A percentile compares a stretch with the other conserved stretches of the same genome.
Evolutionary conservation across 495 filamentous ascomycete genomes (phyloP).

Genomic region (Xeromyces bisporus): DNA sequence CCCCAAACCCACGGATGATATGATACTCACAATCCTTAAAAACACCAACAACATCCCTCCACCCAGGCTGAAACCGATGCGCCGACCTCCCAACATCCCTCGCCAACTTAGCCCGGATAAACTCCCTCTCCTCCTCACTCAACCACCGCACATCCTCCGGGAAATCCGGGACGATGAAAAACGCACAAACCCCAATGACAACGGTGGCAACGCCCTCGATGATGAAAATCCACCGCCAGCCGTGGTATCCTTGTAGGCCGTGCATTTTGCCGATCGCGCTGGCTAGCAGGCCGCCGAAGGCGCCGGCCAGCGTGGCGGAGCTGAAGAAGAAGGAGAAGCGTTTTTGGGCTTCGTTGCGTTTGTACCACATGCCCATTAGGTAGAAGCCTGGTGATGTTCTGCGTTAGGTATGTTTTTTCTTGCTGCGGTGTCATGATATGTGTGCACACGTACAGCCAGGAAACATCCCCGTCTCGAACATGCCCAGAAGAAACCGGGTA

Average conservation of each 20-base stretch:
- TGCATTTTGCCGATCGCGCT: slow-evolving; percentile 66
- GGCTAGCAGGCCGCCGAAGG: slow-evolving; percentile 73
- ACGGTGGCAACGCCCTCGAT: slow-evolving; percentile 61
- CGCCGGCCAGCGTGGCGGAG: slow-evolving; percentile 66
- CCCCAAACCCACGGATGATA: no score
- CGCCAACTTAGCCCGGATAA: slow-evolving; percentile 54
- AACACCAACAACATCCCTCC: slow-evolving; percentile 46
- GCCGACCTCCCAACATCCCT: slow-evolving; percentile 66
- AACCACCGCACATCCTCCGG: slow-evolving; percentile 44
- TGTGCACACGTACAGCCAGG: slow-evolving; percentile 34
- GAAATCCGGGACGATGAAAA: slow-evolving; percentile 72
- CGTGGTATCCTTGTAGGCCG: slow-evolving; percentile 45
- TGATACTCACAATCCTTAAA: slow-evolving; percentile 63
- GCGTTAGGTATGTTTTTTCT: slow-evolving; percentile 1
- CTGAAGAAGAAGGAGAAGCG: slow-evolving; percentile 83
- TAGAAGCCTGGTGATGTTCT: slow-evolving; percentile 43
- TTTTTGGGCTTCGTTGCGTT: slow-evolving; percentile 68
- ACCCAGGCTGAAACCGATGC: slow-evolving; percentile 43
- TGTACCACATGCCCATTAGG: slow-evolving; percentile 79
- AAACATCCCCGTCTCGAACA: slow-evolving; percentile 86
- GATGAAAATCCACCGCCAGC: slow-evolving; percentile 75
- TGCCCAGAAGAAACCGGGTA: slow-evolving; percentile 72
- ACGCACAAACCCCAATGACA: slow-evolving; percentile 52
- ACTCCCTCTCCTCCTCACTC: slow-evolving; percentile 55
- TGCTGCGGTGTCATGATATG: background rate